Evolutionary conservation across 805 yeast species (phyloP).

Genomic region (Cyberlindnera nakhonratchasimensis): DNA sequence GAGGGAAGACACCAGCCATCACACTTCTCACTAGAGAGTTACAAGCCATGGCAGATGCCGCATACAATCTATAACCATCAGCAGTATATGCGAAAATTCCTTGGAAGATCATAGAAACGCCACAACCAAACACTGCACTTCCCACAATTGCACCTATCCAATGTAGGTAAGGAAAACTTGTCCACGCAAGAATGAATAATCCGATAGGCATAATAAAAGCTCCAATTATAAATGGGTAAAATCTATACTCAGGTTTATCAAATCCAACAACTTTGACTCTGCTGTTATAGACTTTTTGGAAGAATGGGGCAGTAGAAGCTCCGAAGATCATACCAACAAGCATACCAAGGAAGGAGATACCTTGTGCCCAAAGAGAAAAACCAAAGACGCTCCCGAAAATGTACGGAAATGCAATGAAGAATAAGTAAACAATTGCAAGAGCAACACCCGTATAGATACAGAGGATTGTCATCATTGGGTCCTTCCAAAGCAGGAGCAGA

Average conservation of each 20-base stretch:
- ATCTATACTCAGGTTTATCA: constrained; percentile 56
- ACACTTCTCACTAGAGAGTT: constrained; percentile 50
- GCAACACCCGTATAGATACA: constrained; percentile 56
- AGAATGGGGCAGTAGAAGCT: constrained; percentile 40
- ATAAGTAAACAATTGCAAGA: constrained; percentile 59
- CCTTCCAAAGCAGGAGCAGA: constrained; percentile 41
- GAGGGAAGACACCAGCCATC: constrained; percentile 55
- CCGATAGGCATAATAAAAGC: constrained; percentile 60
- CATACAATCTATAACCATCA: constrained; percentile 53
- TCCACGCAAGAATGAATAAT: constrained; percentile 77
- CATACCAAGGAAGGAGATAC: constrained; percentile 61
- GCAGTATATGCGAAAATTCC: constrained; percentile 64
- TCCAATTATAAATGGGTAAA: constrained; percentile 62
- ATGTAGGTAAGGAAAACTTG: constrained; percentile 54
- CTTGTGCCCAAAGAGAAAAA: constrained; percentile 52
- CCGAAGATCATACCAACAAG: constrained; percentile 48
- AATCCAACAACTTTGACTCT: constrained; percentile 37
- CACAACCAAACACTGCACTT: constrained; percentile 71
- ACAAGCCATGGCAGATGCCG: constrained; percentile 51
- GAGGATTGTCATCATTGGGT: constrained; percentile 53
- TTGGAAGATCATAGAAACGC: constrained; percentile 64
- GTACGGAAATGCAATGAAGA: constrained; percentile 63
- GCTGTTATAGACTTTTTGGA: constrained; percentile 42
- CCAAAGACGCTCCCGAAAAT: constrained; percentile 51
- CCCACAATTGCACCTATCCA: constrained; percentile 74